Evolutionary conservation across 345 rosid genomes (phyloP).

Genomic region (Balakata baccata): DNA sequence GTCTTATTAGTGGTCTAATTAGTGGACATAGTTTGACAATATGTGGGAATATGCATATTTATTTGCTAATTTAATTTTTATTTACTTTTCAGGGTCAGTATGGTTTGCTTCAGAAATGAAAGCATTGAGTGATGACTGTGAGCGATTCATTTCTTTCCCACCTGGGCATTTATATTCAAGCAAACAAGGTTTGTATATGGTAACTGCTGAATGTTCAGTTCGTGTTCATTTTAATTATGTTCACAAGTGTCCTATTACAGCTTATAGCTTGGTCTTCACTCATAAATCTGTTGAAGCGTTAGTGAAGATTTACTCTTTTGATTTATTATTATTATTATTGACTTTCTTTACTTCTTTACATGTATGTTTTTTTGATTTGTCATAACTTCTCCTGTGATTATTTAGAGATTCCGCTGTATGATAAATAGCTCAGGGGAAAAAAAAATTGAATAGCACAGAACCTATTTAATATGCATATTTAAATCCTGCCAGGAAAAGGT

Average conservation of each 20-base stretch:
- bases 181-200: conserved; percentile 59
- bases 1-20: background rate
- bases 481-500: background rate
- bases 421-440: background rate
- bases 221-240: background rate
- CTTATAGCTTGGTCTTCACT: background rate
- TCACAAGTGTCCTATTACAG: background rate
- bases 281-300: background rate
- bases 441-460: background rate
- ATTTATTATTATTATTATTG: background rate
- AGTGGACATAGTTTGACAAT: background rate
- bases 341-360: background rate
- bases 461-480: conserved; percentile 1
- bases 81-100: conserved; percentile 52
- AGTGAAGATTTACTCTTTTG: background rate
- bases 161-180: conserved; percentile 86
- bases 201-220: conserved; percentile 1
- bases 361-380: background rate
- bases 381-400: background rate
- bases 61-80: conserved; percentile 11
- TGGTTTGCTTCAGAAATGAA: conserved; percentile 98
- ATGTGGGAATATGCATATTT: background rate
- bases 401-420: background rate
- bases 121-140: conserved; percentile 86
- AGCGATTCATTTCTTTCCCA: conserved; percentile 61